A percentile compares a stretch with the other conserved stretches of the same genome.
Evolutionary conservation across 768 basidiomycete species (phyloP).

Genomic region (Lactifluus subvellereus): DNA sequence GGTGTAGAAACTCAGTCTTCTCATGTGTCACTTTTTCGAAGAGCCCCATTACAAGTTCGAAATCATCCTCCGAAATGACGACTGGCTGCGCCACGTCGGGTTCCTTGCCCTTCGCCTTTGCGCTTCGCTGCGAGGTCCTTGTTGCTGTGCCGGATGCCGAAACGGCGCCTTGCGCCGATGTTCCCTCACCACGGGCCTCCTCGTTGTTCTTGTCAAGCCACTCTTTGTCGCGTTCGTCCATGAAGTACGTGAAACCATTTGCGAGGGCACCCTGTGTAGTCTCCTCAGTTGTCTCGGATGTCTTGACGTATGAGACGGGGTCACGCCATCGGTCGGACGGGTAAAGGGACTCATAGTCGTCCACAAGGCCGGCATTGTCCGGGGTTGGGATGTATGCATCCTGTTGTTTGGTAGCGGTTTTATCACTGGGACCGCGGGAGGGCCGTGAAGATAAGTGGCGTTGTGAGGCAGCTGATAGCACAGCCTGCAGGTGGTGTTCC

Average conservation of each 20-base stretch:
- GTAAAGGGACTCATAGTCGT: conserved; percentile 76
- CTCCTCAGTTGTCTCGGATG: conserved; percentile 85
- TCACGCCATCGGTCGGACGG: conserved; percentile 65
- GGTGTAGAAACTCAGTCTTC: conserved; percentile 83
- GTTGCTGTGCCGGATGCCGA: conserved; percentile 53
- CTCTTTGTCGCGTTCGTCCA: conserved; percentile 94
- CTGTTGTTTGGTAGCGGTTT: conserved; percentile 36
- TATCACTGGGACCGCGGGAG: conserved; percentile 35
- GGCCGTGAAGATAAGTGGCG: conserved; percentile 38
- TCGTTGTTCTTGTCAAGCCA: conserved; percentile 94
- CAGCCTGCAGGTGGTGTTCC: conserved; percentile 56
- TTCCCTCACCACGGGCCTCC: conserved; percentile 78
- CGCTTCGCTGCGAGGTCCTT: conserved; percentile 47
- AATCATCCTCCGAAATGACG: conserved; percentile 83
- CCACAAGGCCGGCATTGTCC: conserved; percentile 74
- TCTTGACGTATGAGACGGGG: conserved; percentile 69
- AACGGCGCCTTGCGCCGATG: conserved; percentile 67
- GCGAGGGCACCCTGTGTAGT: conserved; percentile 51
- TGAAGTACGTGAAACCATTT: conserved; percentile 80
- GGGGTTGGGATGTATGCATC: conserved; percentile 89
- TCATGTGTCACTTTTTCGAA: conserved; percentile 90
- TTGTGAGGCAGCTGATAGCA: conserved; percentile 49
- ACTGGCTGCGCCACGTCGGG: conserved; percentile 59
- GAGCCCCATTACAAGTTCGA: conserved; percentile 92
- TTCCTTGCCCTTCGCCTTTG: conserved; percentile 82